These are phyloP conservation scores for Epithele typhae DNA, from an alignment of 768 basidiomycete species.

Conservation along the genomic window DNA sequence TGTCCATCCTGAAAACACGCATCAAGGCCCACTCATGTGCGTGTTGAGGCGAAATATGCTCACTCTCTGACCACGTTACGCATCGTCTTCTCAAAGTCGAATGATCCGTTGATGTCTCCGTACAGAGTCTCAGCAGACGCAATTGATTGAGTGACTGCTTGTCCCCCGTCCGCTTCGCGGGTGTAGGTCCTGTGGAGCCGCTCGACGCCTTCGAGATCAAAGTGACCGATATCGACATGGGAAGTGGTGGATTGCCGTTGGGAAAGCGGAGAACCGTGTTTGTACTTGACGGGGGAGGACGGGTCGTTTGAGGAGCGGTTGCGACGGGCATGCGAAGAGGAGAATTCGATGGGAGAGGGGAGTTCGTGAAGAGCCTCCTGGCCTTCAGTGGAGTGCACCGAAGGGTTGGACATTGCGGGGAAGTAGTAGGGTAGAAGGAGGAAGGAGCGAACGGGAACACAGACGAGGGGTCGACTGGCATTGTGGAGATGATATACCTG, in stretches of 20 bases:
- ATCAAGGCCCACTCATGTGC: neutral
- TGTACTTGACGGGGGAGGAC: no score
- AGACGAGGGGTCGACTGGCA: no score
- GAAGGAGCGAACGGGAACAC: no score
- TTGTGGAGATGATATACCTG: no score
- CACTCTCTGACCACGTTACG: neutral
- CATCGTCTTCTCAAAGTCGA: slow-evolving; percentile 28
- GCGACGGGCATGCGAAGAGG: no score
- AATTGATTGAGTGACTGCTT: neutral
- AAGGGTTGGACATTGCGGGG: no score
- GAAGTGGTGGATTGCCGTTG: slow-evolving; percentile 1
- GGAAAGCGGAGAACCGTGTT: neutral
- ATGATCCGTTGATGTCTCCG: slow-evolving; percentile 16
- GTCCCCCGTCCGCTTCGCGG: slow-evolving; percentile 4
- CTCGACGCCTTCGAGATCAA: slow-evolving; percentile 50
- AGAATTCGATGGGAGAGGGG: no score
- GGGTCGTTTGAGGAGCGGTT: no score
- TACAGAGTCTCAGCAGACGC: slow-evolving; percentile 21
- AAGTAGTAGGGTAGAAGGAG: no score
- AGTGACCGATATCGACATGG: slow-evolving; percentile 42
- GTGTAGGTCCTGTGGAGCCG: slow-evolving; percentile 31
- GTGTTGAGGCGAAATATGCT: no score
- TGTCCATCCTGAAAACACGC: slow-evolving; percentile 34
- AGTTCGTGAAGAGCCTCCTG: no score
- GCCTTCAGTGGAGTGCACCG: no score